Evolutionary conservation across 176 grass and related monocot species (phyloP), one percentile per base, ranked within the genome.

Genomic region (Avena sativa): DNA sequence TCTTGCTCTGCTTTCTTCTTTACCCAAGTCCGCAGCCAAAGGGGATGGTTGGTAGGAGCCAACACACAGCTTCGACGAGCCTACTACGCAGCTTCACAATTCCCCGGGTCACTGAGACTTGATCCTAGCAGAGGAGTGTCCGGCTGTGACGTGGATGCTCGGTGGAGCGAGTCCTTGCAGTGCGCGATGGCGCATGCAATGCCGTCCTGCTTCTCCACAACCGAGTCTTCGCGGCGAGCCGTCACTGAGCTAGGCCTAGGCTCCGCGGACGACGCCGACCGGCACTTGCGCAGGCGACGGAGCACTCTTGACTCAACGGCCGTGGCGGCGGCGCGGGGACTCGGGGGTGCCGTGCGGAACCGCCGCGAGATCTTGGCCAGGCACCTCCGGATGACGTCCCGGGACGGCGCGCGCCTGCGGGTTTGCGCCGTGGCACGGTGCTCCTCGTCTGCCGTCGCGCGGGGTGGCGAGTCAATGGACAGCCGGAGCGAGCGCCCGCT

Each of bases 151-250:
- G 26, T 28, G 26, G n/a, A n/a, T n/a, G n/a, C 38, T 74, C 89
- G 82, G 60, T 87, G 86, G n/a, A 98, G 85, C 10, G 96, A 96
- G 23, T 93, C 89, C 77, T 99, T 99, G 85, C 97, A 99, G 84
- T 99, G 97, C 10, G 92, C 92, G 88, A 99, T 99, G 83, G 97
- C 97, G 87, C 97, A 89, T 11, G 95, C 91, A 79, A 99, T 99
- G 58, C 94, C 90, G 84, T 99, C 94, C 86, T 99, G 92, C 67
- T 94, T 92, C 85, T 99, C 94, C 3, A 79, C 52, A 0, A 90
- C 89, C 2, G 92, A 93, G 84, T 99, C 94, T 72, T 99, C 97
- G 10, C 94, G 92, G 8, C 92, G 87, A 46, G 38, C 38, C 38
- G 65, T n/a, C n/a, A n/a, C 40, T 0, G 30, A 49, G 32, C 74